Evolutionary conservation across 148 eudicot genomes (phyloP), one percentile per base, ranked within the genome.

Genomic region (Simmondsia chinensis): DNA sequence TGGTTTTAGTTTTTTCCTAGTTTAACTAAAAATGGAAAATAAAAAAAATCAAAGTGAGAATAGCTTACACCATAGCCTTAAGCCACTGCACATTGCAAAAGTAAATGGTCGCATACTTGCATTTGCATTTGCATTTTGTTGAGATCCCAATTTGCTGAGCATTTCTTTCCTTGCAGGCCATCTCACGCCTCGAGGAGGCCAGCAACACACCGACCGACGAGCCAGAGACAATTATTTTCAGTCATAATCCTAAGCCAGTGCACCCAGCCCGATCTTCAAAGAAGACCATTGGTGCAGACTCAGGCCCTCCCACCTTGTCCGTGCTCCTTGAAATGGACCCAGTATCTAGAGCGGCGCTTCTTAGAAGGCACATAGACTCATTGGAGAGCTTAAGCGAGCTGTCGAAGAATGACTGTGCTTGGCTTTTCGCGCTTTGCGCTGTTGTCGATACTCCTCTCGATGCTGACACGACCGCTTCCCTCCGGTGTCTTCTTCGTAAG

Each of bases 401-500:
- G 38, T 55, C 79, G 2, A 70, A 57, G 46, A 46, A 66, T 9
- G 88, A 85, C 23, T 69, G 78, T 45, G 56, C 53, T 37, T 91
- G 97, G 97, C 60, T 91, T 3, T 91, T 79, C 70, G 88, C 83
- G 50, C 82, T 91, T 2, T 85, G 88, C 57, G 86, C 74, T 2
- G 69, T 61, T 10, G 62, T 89, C 28, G 97, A 81, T 54, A 71
- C 73, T 34, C 97, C 94, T 1, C 54, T 89, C 29, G 72, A 85
- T 64, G 94, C 94, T 1, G 81, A 85, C 48, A 85, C 85, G 3
- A 46, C 64, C 48, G 97, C 97, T 19, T 69, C 94, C 35, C 72
- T 91, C 6, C 70, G 97, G 16, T 68, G 82, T 53, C 48, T 91
- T 61, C 85, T 91, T 20, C 54, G 97, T 11, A 76, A 71, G 65